Evolutionary conservation across 2,329 filamentous ascomycete species (phyloP), one percentile per base, ranked within the genome.

Genomic region (Celoporthe dispersa): DNA sequence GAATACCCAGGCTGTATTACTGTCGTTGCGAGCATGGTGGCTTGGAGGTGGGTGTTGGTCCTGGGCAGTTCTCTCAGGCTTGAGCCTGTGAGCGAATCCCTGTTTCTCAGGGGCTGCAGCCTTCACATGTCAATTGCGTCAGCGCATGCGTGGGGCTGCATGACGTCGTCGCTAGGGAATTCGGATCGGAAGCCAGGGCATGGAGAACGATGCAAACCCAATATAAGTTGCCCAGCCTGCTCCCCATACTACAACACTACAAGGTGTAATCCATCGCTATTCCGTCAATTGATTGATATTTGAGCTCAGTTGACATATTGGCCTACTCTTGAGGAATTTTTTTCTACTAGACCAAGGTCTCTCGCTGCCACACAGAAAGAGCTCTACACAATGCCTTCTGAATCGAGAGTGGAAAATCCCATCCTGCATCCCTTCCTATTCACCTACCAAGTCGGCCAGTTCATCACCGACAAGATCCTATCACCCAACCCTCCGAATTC

Each of bases 401-500:
- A 75, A 35, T 75, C 77, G 14, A 67, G 75, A 8, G 64, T 82
- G 0, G 75, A 81, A 71, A 84, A 84, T 74, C 80, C 81, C 28
- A 64, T 86, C 39, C 73, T 85, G n/a, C 82, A 87, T 62, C 87
- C 86, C 2, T 79, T 93, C 60, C 78, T 88, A 37, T 90, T 90
- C 74, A 69, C 91, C 65, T 94, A 90, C 78, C 84, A 89, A 72
- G 68, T 92, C 39, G 78, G 90, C 48, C 91, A 94, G 84, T 90
- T 85, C 81, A 72, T 92, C 9, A 81, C 91, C 1, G 84, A 86
- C 74, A 85, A 85, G 73, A 75, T 94, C 41, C 87, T 97, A 66
- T 90, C 93, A 0, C 93, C 93, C 0, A 84, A 81, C 6, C 90
- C 93, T 5, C 93, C 92, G 0, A 84, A 86, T 2, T 87, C 89